A percentile compares a stretch with the other conserved stretches of the same genome.
Conservation (phyloP, 2,329 filamentous ascomycete genomes). For the Teratosphaeria viscida region DNA sequence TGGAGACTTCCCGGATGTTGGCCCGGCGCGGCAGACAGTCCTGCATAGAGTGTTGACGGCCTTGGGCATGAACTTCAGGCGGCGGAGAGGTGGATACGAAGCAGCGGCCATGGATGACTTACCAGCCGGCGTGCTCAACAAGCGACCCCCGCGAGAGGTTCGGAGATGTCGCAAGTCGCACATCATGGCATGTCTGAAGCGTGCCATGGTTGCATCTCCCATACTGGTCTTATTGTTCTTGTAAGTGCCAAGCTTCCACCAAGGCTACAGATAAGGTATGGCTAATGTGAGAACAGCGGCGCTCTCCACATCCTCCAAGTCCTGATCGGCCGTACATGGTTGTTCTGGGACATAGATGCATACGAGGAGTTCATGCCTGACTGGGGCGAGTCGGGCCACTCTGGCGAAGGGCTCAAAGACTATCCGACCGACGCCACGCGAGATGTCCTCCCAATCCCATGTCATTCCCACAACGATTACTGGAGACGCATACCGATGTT, state of each 20-base stretch:
- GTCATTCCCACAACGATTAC: constrained; percentile 64
- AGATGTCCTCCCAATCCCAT: constrained; percentile 43
- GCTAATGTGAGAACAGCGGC: constrained; percentile 22
- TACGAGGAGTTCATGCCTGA: constrained; percentile 24
- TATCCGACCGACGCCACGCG: constrained; percentile 32
- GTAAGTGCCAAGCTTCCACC: background rate
- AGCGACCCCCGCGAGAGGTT: background rate
- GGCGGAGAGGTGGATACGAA: background rate
- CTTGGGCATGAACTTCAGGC: background rate
- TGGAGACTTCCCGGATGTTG: background rate
- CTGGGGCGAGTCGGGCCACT: constrained; percentile 32
- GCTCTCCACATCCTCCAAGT: constrained; percentile 32
- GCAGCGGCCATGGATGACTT: background rate
- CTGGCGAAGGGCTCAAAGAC: constrained; percentile 23
- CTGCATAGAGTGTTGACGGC: background rate
- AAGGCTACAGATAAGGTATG: background rate
- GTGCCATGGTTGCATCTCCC: background rate
- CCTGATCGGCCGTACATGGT: constrained; percentile 25
- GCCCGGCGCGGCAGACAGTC: background rate
- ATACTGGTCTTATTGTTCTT: background rate
- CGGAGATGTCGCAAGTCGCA: background rate
- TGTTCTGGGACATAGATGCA: constrained; percentile 27
- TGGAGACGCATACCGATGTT: constrained; percentile 54
- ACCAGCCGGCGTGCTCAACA: background rate
- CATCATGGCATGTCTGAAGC: background rate